Evolutionary conservation across 176 grass and related monocot genomes (phyloP).

Genomic region (Eragrostis nindensis): DNA sequence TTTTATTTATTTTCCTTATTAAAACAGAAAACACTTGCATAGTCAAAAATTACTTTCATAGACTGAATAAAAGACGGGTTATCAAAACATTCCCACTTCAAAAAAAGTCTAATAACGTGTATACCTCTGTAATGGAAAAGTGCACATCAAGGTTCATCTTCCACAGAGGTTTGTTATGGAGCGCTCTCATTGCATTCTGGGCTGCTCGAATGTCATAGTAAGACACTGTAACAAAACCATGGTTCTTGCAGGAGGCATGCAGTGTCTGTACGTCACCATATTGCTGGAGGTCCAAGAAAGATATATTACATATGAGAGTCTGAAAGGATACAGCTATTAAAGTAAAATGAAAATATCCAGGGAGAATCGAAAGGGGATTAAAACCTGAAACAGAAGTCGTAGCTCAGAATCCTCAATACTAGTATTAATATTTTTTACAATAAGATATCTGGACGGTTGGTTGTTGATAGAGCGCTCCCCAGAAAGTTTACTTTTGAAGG

Average conservation of each 20-base stretch:
- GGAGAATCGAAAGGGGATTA: neutral
- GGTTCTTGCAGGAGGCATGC: slow-evolving; percentile 58
- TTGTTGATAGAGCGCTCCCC: slow-evolving; percentile 45
- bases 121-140: slow-evolving; percentile 68
- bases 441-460: slow-evolving; percentile 63
- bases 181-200: slow-evolving; percentile 51
- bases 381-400: slow-evolving; percentile 59
- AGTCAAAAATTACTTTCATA: slow-evolving; percentile 8
- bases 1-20: neutral
- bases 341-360: slow-evolving; percentile 6
- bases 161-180: slow-evolving; percentile 58
- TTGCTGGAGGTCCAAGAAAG: slow-evolving; percentile 51
- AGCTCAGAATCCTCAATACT: slow-evolving; percentile 65
- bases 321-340: slow-evolving; percentile 9
- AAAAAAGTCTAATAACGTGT: slow-evolving; percentile 17
- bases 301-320: slow-evolving; percentile 17
- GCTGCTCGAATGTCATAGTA: slow-evolving; percentile 75
- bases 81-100: slow-evolving; percentile 9
- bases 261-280: slow-evolving; percentile 68
- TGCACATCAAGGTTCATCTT: slow-evolving; percentile 66
- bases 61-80: neutral
- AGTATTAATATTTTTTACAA: slow-evolving; percentile 60
- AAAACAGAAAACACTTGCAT: neutral
- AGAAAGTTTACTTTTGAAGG: slow-evolving; percentile 44
- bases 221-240: slow-evolving; percentile 65